These are phyloP conservation scores for Scheffersomyces cryptocercus DNA, from an alignment of 1,139 yeast genomes.

Conservation along the genomic window DNA sequence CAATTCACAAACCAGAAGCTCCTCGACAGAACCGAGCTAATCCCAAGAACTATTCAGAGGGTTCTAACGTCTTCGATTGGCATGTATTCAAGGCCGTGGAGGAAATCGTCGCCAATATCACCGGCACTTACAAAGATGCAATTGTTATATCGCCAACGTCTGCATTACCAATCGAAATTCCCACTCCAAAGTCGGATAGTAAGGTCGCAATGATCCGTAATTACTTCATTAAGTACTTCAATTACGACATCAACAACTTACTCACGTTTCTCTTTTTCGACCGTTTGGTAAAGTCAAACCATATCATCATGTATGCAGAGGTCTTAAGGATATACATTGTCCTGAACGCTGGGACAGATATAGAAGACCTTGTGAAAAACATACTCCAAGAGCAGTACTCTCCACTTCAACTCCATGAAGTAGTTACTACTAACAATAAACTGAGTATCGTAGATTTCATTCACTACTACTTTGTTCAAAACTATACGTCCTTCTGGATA, in stretches of 20 bases:
- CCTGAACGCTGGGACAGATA: conserved; percentile 11
- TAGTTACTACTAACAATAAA: conserved; percentile 8
- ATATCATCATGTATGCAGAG: conserved; percentile 48
- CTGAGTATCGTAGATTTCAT: conserved; percentile 22
- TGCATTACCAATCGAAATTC: conserved; percentile 15
- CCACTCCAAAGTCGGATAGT: not conserved
- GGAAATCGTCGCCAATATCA: not conserved
- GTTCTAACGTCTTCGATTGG: not conserved
- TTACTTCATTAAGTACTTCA: conserved; percentile 25
- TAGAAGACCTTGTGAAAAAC: conserved; percentile 3
- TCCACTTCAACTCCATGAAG: conserved; percentile 6
- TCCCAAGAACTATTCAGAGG: not conserved
- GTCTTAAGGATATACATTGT: conserved; percentile 37
- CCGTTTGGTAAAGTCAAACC: conserved; percentile 48
- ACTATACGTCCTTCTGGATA: conserved; percentile 9
- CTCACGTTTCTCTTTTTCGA: conserved; percentile 34
- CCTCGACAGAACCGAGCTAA: not conserved
- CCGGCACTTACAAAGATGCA: not conserved
- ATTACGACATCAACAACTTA: conserved; percentile 20
- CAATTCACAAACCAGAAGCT: not conserved
- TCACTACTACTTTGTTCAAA: conserved; percentile 21
- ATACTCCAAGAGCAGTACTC: conserved; percentile 2
- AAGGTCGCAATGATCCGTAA: conserved; percentile 12
- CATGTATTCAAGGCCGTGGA: not conserved
- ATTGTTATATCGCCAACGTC: conserved; percentile 23